phyloP scores from a whole-genome alignment of 2,329 filamentous ascomycete genomes.

The Colletotrichum higginsianum region DNA sequence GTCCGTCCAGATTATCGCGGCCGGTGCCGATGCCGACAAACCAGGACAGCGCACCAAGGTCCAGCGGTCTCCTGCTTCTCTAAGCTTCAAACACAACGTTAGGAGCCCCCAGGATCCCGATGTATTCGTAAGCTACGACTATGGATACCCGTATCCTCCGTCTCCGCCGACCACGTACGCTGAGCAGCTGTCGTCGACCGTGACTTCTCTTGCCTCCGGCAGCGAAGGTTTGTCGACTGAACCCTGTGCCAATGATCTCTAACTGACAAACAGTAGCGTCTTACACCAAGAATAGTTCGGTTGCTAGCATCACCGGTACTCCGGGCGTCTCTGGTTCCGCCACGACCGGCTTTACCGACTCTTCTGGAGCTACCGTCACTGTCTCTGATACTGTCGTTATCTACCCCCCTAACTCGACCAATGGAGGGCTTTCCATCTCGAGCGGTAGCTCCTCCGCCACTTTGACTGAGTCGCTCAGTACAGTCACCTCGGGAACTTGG shows the following conservation, averaged over 20 bases:
- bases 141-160: slow-evolving; percentile 33
- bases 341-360: background rate
- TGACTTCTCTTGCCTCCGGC: background rate
- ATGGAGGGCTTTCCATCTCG: background rate
- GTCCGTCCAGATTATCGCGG: slow-evolving; percentile 42
- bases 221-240: slow-evolving; percentile 10
- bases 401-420: background rate
- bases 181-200: slow-evolving; percentile 18
- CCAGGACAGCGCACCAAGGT: background rate
- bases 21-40: background rate
- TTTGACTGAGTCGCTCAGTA: background rate
- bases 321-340: slow-evolving; percentile 3
- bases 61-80: background rate
- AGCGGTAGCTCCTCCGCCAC: background rate
- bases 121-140: slow-evolving; percentile 36
- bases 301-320: background rate
- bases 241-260: background rate
- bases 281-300: slow-evolving; percentile 11
- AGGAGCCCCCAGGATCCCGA: slow-evolving; percentile 4
- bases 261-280: slow-evolving; percentile 9
- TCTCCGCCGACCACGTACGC: slow-evolving; percentile 31
- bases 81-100: background rate
- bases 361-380: background rate
- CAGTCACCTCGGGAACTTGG: background rate
- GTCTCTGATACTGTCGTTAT: slow-evolving; percentile 3